These are phyloP conservation scores for Chloroidium sp. DNA, from an alignment of 163 green algal species.

Conservation along the genomic window DNA sequence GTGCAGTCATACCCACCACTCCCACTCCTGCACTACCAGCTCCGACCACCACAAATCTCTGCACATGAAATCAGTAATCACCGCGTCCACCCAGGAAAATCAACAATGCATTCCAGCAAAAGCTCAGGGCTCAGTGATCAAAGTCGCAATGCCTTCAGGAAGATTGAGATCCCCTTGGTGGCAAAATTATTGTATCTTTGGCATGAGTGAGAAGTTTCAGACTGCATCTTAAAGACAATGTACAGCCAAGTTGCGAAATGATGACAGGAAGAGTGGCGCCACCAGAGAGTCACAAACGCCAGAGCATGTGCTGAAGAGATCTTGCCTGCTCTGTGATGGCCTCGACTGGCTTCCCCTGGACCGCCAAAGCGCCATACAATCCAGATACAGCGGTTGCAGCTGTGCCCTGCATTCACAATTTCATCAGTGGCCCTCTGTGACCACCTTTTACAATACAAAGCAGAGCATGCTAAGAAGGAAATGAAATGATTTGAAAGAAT, in stretches of 20 bases:
- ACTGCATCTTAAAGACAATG: too few species aligned
- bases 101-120: too few species aligned
- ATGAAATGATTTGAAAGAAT: background rate
- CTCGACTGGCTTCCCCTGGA: constrained; percentile 35
- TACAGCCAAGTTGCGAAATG: too few species aligned
- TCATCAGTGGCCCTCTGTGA: background rate
- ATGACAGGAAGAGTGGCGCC: too few species aligned
- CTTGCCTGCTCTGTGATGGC: constrained; percentile 35
- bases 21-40: constrained; percentile 81
- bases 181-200: too few species aligned
- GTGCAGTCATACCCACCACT: constrained; percentile 67
- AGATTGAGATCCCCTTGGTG: too few species aligned
- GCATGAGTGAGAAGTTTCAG: too few species aligned
- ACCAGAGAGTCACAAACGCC: too few species aligned
- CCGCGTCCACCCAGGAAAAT: constrained; percentile 1
- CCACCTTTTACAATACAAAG: background rate
- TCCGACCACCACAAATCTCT: constrained; percentile 71
- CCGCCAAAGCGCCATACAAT: constrained; percentile 67
- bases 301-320: too few species aligned
- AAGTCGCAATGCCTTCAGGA: too few species aligned
- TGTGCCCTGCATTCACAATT: constrained; percentile 35
- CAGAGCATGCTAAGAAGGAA: background rate
- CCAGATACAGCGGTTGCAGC: constrained; percentile 63
- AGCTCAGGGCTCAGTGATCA: too few species aligned
- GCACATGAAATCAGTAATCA: too few species aligned